Percentiles rank a stretch among this genome's conserved stretches.
Conservation (phyloP, 495 filamentous ascomycete genomes). For the Lophiostoma macrostomum region DNA sequence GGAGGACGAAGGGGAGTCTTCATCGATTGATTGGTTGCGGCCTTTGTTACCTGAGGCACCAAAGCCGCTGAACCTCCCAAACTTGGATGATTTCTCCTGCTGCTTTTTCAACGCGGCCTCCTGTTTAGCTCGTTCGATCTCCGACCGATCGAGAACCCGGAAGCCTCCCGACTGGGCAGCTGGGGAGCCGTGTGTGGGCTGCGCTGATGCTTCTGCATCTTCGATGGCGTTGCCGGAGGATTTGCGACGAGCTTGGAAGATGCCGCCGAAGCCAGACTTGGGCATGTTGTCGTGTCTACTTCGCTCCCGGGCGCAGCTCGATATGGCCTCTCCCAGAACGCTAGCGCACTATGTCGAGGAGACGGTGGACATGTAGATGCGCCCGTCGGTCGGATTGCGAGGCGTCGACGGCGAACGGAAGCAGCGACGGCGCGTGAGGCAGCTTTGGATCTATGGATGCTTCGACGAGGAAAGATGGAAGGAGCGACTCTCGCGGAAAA, state of each 20-base stretch:
- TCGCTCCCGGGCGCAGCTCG: no score
- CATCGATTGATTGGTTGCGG: slow-evolving; percentile 31
- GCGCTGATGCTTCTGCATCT: not conserved
- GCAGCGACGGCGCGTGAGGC: not conserved
- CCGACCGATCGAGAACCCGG: slow-evolving; percentile 12
- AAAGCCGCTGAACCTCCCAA: slow-evolving; percentile 25
- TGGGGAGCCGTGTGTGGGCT: not conserved
- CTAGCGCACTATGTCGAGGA: not conserved
- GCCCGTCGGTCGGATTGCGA: no score
- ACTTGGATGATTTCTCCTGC: slow-evolving; percentile 11
- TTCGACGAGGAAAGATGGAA: no score
- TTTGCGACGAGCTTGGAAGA: slow-evolving; percentile 32
- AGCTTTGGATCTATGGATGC: no score
- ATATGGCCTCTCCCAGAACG: no score
- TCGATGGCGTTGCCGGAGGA: slow-evolving; percentile 37
- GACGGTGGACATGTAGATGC: no score
- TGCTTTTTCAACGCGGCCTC: slow-evolving; percentile 7
- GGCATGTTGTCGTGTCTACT: slow-evolving; percentile 27
- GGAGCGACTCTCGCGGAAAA: no score
- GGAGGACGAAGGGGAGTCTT: slow-evolving; percentile 20
- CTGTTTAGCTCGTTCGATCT: slow-evolving; percentile 11
- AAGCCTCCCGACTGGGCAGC: slow-evolving; percentile 4
- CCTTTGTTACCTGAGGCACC: slow-evolving; percentile 16
- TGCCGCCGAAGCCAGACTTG: slow-evolving; percentile 14
- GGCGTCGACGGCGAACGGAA: not conserved